Evolutionary conservation across 2,329 filamentous ascomycete genomes (phyloP).

Genomic region (Endothia cerciana): DNA sequence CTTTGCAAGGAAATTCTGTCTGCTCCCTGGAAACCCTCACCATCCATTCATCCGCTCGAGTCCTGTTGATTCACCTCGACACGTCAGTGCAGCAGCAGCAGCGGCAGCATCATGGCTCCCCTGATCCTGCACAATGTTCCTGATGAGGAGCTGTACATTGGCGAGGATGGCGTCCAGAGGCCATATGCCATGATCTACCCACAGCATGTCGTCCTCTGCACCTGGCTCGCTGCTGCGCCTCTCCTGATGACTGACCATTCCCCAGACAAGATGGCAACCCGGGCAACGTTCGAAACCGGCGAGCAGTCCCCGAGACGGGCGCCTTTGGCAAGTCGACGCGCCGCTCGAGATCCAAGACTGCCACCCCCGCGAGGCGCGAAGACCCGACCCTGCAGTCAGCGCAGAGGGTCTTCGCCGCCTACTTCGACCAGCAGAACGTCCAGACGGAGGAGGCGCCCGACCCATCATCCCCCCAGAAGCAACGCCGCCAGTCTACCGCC

Average conservation of each 20-base stretch:
- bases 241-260: conserved; percentile 18
- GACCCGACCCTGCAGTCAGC: conserved; percentile 65
- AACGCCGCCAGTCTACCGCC: conserved; percentile 25
- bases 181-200: conserved; percentile 70
- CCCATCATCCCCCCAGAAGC: conserved; percentile 20
- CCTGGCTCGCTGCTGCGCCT: not conserved
- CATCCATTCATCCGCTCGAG: not conserved
- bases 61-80: not conserved
- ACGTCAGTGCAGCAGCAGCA: conserved; percentile 26
- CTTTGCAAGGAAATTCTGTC: not conserved
- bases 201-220: conserved; percentile 48
- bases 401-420: conserved; percentile 64
- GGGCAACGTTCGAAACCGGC: conserved; percentile 52
- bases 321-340: conserved; percentile 71
- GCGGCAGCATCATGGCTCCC: conserved; percentile 59
- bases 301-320: conserved; percentile 61
- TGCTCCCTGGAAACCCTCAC: not conserved
- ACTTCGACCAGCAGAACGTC: conserved; percentile 53
- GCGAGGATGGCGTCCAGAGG: conserved; percentile 66
- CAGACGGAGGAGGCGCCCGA: conserved; percentile 37
- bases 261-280: conserved; percentile 58
- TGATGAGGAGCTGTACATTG: conserved; percentile 68
- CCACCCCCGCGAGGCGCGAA: conserved; percentile 61
- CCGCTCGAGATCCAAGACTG: conserved; percentile 64
- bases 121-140: conserved; percentile 71